These are phyloP conservation scores for Clonostachys solani DNA, from an alignment of 2,329 filamentous ascomycete genomes.

Conservation along the genomic window DNA sequence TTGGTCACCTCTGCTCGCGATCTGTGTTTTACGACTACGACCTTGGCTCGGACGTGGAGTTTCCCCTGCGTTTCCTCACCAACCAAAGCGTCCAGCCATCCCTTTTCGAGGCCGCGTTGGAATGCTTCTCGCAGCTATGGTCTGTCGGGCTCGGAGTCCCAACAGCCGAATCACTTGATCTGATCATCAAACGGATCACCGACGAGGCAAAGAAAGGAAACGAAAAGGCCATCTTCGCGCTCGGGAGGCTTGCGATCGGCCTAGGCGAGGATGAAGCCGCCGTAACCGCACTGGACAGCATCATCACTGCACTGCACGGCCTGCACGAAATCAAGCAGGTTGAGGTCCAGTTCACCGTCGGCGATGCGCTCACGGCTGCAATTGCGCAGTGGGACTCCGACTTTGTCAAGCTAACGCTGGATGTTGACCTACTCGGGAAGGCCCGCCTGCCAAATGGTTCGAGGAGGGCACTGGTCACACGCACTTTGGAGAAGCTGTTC, in stretches of 20 bases:
- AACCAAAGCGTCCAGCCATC: constrained; percentile 21
- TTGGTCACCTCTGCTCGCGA: constrained; percentile 37
- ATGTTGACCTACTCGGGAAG: constrained; percentile 53
- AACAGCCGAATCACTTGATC: constrained; percentile 12
- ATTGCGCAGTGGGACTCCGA: constrained; percentile 81
- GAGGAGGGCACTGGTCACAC: constrained; percentile 35
- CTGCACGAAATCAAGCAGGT: constrained; percentile 81
- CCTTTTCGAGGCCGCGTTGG: constrained; percentile 37
- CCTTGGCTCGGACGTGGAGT: constrained; percentile 8
- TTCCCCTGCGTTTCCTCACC: constrained; percentile 24
- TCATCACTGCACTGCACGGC: constrained; percentile 66
- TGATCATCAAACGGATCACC: constrained; percentile 40
- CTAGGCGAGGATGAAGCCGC: constrained; percentile 22
- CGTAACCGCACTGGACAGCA: constrained; percentile 18
- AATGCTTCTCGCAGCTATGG: constrained; percentile 42
- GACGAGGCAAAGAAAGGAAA: constrained; percentile 75
- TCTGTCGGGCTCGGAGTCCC: constrained; percentile 32
- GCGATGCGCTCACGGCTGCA: constrained; percentile 78
- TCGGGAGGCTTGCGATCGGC: constrained; percentile 73
- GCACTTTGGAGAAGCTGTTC: constrained; percentile 69
- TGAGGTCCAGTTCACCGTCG: constrained; percentile 86
- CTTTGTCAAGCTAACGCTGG: constrained; percentile 68
- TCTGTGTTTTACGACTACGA: constrained; percentile 33
- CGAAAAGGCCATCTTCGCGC: constrained; percentile 74
- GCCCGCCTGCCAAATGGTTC: constrained; percentile 28